phyloP scores from a whole-genome alignment of 345 rosid genomes.

The Eucalyptus camaldulensis region DNA sequence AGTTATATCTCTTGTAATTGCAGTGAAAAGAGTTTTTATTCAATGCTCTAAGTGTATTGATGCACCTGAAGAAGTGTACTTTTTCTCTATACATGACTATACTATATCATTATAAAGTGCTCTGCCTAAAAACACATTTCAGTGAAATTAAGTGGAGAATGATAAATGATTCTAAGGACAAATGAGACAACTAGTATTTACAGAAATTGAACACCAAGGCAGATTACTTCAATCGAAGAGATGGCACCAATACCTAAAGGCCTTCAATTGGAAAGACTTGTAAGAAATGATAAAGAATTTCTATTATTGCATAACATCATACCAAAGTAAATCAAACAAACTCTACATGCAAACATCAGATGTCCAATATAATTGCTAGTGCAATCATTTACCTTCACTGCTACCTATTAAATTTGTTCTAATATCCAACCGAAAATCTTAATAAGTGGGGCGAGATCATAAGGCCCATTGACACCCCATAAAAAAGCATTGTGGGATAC shows the following conservation, averaged over 20 bases:
- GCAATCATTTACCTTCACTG: background rate
- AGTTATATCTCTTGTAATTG: background rate
- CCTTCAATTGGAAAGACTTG: background rate
- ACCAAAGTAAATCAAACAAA: background rate
- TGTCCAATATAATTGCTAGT: background rate
- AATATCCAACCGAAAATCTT: background rate
- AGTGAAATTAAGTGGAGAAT: background rate
- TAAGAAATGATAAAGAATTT: background rate
- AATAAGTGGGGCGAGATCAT: background rate
- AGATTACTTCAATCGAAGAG: background rate
- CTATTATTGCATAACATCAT: background rate
- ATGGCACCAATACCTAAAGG: background rate
- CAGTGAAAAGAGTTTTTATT: background rate
- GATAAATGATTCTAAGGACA: background rate
- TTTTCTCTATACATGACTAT: background rate
- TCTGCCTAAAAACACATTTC: background rate
- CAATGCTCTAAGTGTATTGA: background rate
- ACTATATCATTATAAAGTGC: background rate
- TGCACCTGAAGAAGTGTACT: background rate
- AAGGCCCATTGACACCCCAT: background rate
- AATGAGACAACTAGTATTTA: background rate
- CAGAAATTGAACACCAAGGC: background rate
- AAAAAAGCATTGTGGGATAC: background rate
- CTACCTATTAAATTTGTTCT: background rate
- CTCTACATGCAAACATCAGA: background rate